Base-by-base conservation (phyloP, 2,329 filamentous ascomycete species). In the Claviceps africana region DNA sequence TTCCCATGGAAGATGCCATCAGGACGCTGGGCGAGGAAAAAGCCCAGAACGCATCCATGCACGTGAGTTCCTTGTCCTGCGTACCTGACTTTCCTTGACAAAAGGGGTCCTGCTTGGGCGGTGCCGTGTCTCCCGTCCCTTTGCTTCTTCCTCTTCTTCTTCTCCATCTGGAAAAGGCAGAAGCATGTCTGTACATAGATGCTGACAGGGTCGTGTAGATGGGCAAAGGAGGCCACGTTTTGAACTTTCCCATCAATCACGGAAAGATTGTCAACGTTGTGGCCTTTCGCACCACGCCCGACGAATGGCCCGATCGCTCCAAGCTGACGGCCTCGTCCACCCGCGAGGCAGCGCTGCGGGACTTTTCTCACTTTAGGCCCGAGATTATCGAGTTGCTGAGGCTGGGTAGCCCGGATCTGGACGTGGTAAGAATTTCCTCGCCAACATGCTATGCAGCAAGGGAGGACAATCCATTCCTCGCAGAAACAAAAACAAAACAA, bases 1-100 rank as follows among this genome's bases (percentile, higher is more conserved):
- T 67, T 0, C 58, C 63, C 0, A 82, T 85, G 72, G 66, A 74
- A 1, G 66, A 75, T 44, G 77, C 79, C 0, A 66, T 73, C 1
- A 65, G 69, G 3, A 69, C 72, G 1, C 59, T 85, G 2, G 75
- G 74, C 0, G 54, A 58, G 9, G 55, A 67, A 28, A 61, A 61
- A 49, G 64, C 65, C 0, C 55, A 55, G 40, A 67, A 67, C 22
- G 51, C 51, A 30, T 17, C 47, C 19, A 53, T 53, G 47, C 47
- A 53, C 21, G 51, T 53, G 30, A 31, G 47, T 33, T 31, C n/a
- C n/a, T 7, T 51, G 48, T 50, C 48, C 15, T 7, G 44, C 40
- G 21, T 42, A 10, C 39, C 25, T 25, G 25, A 5, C 25, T 3
- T 25, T 25, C 25, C 25, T n/a, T n/a, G n/a, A n/a, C 25, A 3